phyloP scores from a whole-genome alignment of 208 protist genomes.

The Crithidia expoeki region DNA sequence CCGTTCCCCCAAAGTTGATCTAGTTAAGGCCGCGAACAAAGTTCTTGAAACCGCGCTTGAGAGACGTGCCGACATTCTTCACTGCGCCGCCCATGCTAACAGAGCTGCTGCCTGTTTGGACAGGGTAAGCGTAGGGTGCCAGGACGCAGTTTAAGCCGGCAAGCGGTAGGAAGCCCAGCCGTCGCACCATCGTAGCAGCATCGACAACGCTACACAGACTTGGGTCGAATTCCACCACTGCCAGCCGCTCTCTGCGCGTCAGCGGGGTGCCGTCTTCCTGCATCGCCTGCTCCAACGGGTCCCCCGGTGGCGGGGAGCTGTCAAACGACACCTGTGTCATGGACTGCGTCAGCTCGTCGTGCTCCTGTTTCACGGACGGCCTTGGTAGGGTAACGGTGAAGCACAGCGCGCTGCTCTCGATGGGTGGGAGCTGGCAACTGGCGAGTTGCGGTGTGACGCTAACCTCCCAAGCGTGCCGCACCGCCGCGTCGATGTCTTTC shows the following conservation, averaged over 20 bases:
- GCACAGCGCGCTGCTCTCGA: conserved; percentile 62
- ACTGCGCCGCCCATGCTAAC: conserved; percentile 39
- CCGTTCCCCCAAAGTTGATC: background rate
- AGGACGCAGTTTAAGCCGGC: conserved; percentile 49
- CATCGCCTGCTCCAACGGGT: conserved; percentile 11
- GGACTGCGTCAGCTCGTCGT: conserved; percentile 20
- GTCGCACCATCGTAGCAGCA: conserved; percentile 48
- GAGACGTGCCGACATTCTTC: conserved; percentile 63
- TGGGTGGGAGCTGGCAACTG: conserved; percentile 20
- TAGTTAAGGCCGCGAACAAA: conserved; percentile 74
- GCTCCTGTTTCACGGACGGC: conserved; percentile 19
- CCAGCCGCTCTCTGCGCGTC: conserved; percentile 41
- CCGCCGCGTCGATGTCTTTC: conserved; percentile 43
- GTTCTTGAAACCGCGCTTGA: conserved; percentile 73
- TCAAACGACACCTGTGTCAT: conserved; percentile 24
- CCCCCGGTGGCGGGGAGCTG: conserved; percentile 9
- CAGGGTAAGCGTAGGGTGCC: conserved; percentile 61
- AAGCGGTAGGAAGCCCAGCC: conserved; percentile 40
- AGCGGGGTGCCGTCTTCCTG: conserved; percentile 25
- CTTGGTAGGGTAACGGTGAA: conserved; percentile 44
- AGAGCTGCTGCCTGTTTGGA: conserved; percentile 36
- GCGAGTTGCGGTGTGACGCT: conserved; percentile 40
- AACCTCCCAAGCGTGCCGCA: conserved; percentile 55
- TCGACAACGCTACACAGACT: conserved; percentile 49
- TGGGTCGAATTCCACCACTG: conserved; percentile 73